Percentiles rank a stretch among this genome's conserved stretches.
Evolutionary conservation across 768 basidiomycete genomes (phyloP).

Genomic region (Calocera cornea): DNA sequence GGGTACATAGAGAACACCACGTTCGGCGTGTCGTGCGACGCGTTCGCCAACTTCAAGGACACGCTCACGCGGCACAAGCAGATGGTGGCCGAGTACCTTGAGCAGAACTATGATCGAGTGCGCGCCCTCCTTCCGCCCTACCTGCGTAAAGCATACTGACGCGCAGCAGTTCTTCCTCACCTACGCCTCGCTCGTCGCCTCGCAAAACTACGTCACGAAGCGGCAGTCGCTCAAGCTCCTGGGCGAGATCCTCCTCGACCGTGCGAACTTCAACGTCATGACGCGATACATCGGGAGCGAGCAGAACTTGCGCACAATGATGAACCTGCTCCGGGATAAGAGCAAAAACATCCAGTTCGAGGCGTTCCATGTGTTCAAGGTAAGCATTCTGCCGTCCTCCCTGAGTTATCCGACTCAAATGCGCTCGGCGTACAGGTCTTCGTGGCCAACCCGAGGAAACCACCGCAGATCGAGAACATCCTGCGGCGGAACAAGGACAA

Average conservation of each 20-base stretch:
- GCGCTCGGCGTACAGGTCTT: constrained; percentile 49
- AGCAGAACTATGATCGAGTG: constrained; percentile 93
- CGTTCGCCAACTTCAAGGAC: constrained; percentile 95
- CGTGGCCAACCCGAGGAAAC: constrained; percentile 98
- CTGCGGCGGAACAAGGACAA: constrained; percentile 90
- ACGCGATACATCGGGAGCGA: constrained; percentile 92
- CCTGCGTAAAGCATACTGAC: constrained; percentile 1
- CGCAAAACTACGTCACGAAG: constrained; percentile 97
- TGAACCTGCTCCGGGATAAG: constrained; percentile 95
- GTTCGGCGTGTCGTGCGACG: constrained; percentile 96
- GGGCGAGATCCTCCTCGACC: constrained; percentile 93
- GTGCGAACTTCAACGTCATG: constrained; percentile 98
- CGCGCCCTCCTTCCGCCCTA: constrained; percentile 19
- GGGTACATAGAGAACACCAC: constrained; percentile 95
- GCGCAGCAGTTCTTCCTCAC: constrained; percentile 76
- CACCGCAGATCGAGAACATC: constrained; percentile 83
- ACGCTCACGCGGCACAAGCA: constrained; percentile 92
- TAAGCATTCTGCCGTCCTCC: constrained; percentile 25
- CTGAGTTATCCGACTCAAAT: not conserved
- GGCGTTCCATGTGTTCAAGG: constrained; percentile 99
- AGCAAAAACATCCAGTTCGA: constrained; percentile 99
- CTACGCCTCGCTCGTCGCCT: constrained; percentile 84
- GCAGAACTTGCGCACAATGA: constrained; percentile 98
- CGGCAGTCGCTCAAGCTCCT: constrained; percentile 95
- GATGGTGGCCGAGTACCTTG: constrained; percentile 94